Evolutionary conservation across 1,139 yeast genomes (phyloP).

Genomic region (Candida sanyaensis): DNA sequence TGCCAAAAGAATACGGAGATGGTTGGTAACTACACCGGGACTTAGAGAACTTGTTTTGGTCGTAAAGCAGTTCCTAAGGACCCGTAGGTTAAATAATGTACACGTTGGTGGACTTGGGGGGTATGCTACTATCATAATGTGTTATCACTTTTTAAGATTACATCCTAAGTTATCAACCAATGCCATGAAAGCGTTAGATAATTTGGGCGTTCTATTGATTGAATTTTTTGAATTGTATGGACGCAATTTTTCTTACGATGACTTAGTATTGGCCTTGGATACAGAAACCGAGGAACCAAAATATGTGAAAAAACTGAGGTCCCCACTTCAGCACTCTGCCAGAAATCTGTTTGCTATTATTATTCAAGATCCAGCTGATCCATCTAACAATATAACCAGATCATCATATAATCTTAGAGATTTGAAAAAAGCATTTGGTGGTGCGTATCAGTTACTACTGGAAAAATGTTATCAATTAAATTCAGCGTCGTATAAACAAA

Average conservation of each 20-base stretch:
- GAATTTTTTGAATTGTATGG: conserved; percentile 98
- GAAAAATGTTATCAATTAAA: conserved; percentile 65
- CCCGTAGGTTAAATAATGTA: conserved; percentile 84
- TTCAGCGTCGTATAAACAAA: conserved; percentile 62
- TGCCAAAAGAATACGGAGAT: conserved; percentile 73
- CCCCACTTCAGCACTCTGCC: conserved; percentile 55
- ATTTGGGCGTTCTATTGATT: conserved; percentile 83
- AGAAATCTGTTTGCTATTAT: conserved; percentile 68
- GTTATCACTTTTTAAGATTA: conserved; percentile 74
- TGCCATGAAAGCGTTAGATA: conserved; percentile 67
- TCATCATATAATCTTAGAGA: conserved; percentile 83
- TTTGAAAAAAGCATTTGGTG: conserved; percentile 84
- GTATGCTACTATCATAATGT: conserved; percentile 84
- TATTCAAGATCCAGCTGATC: conserved; percentile 90
- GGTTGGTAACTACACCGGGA: conserved; percentile 79
- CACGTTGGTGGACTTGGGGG: conserved; percentile 98
- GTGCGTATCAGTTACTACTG: conserved; percentile 81
- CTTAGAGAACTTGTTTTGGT: conserved; percentile 81
- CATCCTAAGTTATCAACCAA: conserved; percentile 79
- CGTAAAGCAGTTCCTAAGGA: conserved; percentile 82
- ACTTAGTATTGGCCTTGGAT: conserved; percentile 65
- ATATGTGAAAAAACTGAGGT: conserved; percentile 58
- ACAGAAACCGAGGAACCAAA: conserved; percentile 48
- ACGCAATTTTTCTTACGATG: conserved; percentile 83
- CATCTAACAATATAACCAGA: conserved; percentile 77